Percentiles rank a stretch among this genome's conserved stretches.
Conservation (phyloP, 2,329 filamentous ascomycete species). For the Shiraia bambusicola region DNA sequence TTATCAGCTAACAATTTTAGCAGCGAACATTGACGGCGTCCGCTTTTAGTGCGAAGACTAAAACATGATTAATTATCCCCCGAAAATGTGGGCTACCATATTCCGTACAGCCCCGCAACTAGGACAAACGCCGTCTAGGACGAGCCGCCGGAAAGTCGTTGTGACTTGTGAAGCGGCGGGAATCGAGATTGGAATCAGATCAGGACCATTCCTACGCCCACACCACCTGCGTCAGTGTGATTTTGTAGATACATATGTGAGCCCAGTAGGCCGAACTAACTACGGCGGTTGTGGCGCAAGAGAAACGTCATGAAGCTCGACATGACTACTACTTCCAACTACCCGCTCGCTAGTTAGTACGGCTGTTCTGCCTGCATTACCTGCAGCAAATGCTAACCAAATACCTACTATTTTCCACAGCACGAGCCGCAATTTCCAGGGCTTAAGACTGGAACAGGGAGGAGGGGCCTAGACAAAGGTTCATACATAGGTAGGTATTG, state of each 20-base stretch:
- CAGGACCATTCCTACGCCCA: slow-evolving; percentile 2
- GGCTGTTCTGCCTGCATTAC: no score
- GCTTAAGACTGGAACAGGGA: no score
- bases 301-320: slow-evolving; percentile 24
- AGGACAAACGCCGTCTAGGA: slow-evolving; percentile 1
- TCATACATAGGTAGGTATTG: no score
- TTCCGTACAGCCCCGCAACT: slow-evolving; percentile 12
- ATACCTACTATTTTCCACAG: no score
- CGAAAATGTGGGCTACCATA: no score
- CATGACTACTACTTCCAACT: slow-evolving; percentile 7
- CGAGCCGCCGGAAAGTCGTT: slow-evolving; percentile 4
- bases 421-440: no score
- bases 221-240: no score
- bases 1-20: no score
- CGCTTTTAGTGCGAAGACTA: slow-evolving; percentile 1
- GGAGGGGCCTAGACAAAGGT: no score
- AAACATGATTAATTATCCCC: slow-evolving; percentile 2
- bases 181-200: not conserved
- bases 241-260: not conserved
- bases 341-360: no score
- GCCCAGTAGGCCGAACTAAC: not conserved
- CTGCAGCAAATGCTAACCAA: no score
- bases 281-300: not conserved
- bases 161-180: slow-evolving; percentile 13
- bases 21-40: not conserved